A percentile compares a stretch with the other conserved stretches of the same genome.
These are phyloP conservation scores for Penicillium dipodomyicola DNA, from an alignment of 495 filamentous ascomycete genomes.

Conservation along the genomic window DNA sequence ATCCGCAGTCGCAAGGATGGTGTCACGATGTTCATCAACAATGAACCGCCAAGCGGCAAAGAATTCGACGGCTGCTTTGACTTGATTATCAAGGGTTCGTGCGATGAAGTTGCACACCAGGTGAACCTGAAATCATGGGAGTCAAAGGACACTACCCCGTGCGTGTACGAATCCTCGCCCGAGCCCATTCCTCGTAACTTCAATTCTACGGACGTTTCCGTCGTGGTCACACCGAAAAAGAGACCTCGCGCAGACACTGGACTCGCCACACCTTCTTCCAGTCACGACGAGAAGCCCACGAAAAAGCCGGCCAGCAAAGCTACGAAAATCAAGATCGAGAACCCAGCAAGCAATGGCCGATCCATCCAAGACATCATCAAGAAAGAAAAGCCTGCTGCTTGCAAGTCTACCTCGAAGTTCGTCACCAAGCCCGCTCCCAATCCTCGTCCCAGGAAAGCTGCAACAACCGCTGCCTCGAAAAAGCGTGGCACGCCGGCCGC, in stretches of 20 bases:
- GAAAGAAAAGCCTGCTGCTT: conserved; percentile 10
- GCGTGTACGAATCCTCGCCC: conserved; percentile 15
- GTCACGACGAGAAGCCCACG: conserved; percentile 37
- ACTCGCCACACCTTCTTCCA: conserved; percentile 64
- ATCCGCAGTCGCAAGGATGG: conserved; percentile 79
- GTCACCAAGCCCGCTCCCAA: conserved; percentile 21
- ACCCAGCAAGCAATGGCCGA: conserved; percentile 33
- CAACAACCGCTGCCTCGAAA: conserved; percentile 16
- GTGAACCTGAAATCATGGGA: conserved; percentile 59
- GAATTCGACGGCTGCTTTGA: conserved; percentile 94
- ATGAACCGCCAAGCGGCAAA: conserved; percentile 74
- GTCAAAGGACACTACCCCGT: conserved; percentile 61
- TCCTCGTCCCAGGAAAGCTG: conserved; percentile 9
- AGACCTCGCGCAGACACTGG: conserved; percentile 38
- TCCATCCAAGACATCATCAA: conserved; percentile 35
- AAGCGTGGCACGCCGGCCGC: conserved; percentile 22
- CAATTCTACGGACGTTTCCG: conserved; percentile 35
- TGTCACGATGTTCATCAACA: conserved; percentile 93
- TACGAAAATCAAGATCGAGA: conserved; percentile 18
- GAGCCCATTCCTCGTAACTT: conserved; percentile 24
- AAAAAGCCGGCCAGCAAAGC: conserved; percentile 15
- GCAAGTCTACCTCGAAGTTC: conserved; percentile 2
- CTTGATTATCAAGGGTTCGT: conserved; percentile 79
- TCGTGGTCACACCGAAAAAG: conserved; percentile 48
- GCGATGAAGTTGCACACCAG: conserved; percentile 78